Base-by-base conservation (phyloP, 345 rosid species). In the Tarenaya hassleriana region DNA sequence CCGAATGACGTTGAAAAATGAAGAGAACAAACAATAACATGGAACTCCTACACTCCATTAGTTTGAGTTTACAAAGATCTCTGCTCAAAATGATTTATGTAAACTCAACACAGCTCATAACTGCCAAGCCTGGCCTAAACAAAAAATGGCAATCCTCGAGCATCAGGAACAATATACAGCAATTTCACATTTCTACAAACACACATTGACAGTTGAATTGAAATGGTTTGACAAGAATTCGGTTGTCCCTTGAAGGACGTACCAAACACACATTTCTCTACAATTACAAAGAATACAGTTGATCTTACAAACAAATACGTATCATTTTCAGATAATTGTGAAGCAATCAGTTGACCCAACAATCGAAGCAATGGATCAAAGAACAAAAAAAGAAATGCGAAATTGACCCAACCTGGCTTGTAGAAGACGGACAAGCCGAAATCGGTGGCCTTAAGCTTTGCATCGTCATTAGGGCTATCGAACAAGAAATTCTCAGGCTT, bases 401-500 rank as follows among this genome's bases (percentile, higher is more conserved):
- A 56, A 40, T 6, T 27, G 15, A 16, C 39, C 44, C 10, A 54
- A 88, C 98, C 98, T 77, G 98, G 98, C 61, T 92, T 92, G 52
- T 92, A 88, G 75, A 92, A 92, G 37, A 88, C 75, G 46, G 95
- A 92, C 58, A 88, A 70, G 4, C 98, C 96, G 61, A 92, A 92
- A 69, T 92, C 98, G 0, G 95, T 92, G 31, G 98, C 84, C 69
- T 84, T 82, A 48, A 92, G 94, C 69, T 74, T 75, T 20, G 94
- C 98, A 66, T 85, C 95, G 1, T 88, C 88, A 16, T 56, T 73
- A 32, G 81, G 69, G 15, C 62, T 70, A 72, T 88, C 94, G 55
- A 91, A 91, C 81, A 88, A 77, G 77, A 91, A 91, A 69, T 91
- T 91, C 75, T 91, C 98, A 41, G 98, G 98, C 69, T 91, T 91